Evolutionary conservation across 2,329 filamentous ascomycete genomes (phyloP), one percentile per base, ranked within the genome.

Genomic region (Chalaropsis thielavioides): DNA sequence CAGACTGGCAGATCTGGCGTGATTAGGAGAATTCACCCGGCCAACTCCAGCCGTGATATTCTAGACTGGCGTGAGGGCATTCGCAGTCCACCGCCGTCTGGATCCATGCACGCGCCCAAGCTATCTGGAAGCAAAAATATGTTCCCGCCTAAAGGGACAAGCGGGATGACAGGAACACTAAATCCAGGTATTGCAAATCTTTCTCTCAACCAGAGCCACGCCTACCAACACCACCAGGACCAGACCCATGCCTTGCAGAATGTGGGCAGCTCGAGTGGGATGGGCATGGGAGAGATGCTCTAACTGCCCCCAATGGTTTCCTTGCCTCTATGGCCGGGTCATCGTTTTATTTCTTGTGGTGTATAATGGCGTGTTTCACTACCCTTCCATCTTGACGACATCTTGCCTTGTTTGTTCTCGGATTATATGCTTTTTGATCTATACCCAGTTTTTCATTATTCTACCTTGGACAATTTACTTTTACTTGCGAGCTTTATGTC

Each of bases 31-130:
- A 51, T 56, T 24, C 44, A 64, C 31, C 62, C 59, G 10, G 64
- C 49, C 17, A 62, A 49, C 60, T 43, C 54, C 24, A 64, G 62
- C 11, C 62, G 62, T 11, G 62, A 64, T 11, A 64, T 64, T 19
- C n/a, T 58, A 4, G 62, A 64, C 19, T 59, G 65, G 58, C 56
- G 65, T 40, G 65, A 67, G 8, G 31, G 54, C 24, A 62, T 67
- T 31, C 62, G 49, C 7, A 60, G 62, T 46, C 62, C 62, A 1
- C 61, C 61, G n/a, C 62, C 62, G 24, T 59, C 51, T 17, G 41
- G 38, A 22, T 58, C 40, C 11, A 58, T 46, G 59, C 74, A 76
- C 15, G 72, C 77, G 17, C 76, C 78, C 2, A 77, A 77, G 62
- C 72, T 80, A 63, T 66, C 64, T 35, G 58, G 44, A n/a, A 40